Base-by-base conservation (phyloP, 1,139 yeast genomes). In the Zygoascus meyerae region DNA sequence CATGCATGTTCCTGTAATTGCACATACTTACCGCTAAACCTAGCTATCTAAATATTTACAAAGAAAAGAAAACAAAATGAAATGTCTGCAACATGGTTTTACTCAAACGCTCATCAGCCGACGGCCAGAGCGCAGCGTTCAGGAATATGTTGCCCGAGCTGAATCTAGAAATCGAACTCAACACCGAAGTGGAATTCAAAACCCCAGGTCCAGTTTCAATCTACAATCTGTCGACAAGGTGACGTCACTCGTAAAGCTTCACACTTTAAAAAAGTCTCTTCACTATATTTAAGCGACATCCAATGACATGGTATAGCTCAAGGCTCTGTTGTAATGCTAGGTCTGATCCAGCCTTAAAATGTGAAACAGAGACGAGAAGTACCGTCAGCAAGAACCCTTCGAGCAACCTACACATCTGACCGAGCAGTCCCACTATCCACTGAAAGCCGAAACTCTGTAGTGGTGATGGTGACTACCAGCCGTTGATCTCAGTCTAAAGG, bases 81-180 rank as follows among this genome's bases (percentile, higher is more conserved):
- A 17, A 74, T 83, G 90, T 83, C 63, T 72, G 86, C 90, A 79
- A 80, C 86, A 83, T 83, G 90, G 90, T 84, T 83, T 81, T 81
- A 83, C 94, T 85, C 92, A 81, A 81, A 76, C 85, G 86, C 79
- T 77, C 77, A 83, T 71, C 62, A 73, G 87, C 78, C 86, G 75
- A 80, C 70, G 83, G 74, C 87, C 81, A 65, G 41, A 79, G 70
- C 86, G 87, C 80, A 83, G 85, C 77, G 92, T 83, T 73, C 81
- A 84, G 94, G 94, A 84, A 84, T 84, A 84, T 84, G 87, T 83
- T 78, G 92, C 87, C 73, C 66, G 61, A 57, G 52, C 52, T 56
- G 42, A 14, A 18, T 37, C 48, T 48, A 32, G 36, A 34, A 34
- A 53, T 44, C 67, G 66, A 61, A 58, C 66, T 61, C 44, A 44